Evolutionary conservation across 257 asterid species (phyloP).

Genomic region (Jaltomata sinuosa): DNA sequence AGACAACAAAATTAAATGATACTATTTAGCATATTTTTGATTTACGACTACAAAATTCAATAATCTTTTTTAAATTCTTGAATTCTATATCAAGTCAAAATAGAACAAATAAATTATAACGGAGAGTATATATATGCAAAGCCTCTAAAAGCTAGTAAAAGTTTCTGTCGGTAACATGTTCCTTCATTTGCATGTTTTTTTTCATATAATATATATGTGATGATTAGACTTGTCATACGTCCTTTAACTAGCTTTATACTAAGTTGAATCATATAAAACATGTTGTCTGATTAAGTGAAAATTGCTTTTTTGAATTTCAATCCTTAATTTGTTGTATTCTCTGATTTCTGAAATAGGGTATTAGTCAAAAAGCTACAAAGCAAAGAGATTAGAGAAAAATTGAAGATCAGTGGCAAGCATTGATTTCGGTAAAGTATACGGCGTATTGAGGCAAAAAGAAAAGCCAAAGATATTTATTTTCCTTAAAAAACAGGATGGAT

Average conservation of each 20-base stretch:
- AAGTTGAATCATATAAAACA: not conserved
- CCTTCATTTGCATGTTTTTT: not conserved
- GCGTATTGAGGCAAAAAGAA: not conserved
- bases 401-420: not conserved
- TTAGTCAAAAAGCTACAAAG: not conserved
- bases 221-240: not conserved
- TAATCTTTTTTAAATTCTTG: no score
- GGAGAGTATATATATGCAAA: no score
- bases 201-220: not conserved
- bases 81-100: no score
- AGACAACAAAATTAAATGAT: no score
- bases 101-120: no score
- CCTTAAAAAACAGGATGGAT: not conserved
- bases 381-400: not conserved
- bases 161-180: not conserved
- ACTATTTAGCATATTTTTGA: no score
- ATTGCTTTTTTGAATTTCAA: no score
- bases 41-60: no score
- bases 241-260: not conserved
- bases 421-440: not conserved
- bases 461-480: not conserved
- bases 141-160: no score
- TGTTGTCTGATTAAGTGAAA: not conserved
- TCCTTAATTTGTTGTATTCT: not conserved
- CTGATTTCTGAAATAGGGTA: not conserved